Base-by-base conservation (phyloP, 2,329 filamentous ascomycete genomes). In the Penicillium sp. region DNA sequence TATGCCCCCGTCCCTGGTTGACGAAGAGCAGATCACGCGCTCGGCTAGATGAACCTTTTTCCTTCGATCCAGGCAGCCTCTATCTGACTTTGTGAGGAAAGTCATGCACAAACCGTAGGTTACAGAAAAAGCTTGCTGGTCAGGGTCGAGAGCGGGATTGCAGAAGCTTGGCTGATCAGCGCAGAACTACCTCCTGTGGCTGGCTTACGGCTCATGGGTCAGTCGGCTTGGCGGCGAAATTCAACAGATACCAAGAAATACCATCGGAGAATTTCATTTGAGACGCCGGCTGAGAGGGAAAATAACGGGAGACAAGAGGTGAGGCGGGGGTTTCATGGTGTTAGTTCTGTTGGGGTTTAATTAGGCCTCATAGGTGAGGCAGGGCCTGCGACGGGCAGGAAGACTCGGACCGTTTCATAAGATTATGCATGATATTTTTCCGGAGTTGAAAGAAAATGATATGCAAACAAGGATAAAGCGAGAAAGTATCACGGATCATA, bases 101-200 rank as follows among this genome's bases (percentile, higher is more conserved):
- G 34, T 25, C 50, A 54, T 39, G 55, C 55, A 60, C 55, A 48
- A 60, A 66, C 62, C 31, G 60, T 31, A 31, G 31, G 31, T 31
- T 31, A 31, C 31, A 31, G 31, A 10, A 31, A 20, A 15, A n/a
- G 48, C 31, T 34, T 22, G 20, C 42, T 48, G 20, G 43, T 54
- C 58, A 52, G 43, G 54, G 57, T 60, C 57, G 38, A 54, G 65
- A 65, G 56, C 61, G 56, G 50, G 31, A 43, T 22, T 34, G 31
- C 43, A 52, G 60, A 68, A 66, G 66, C 66, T 49, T 67, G 55
- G 60, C 49, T 59, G 63, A 66, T 68, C 63, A 54, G 43, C 59
- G 31, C 12, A 49, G 28, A 55, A 55, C 31, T 45, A 39, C 31
- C 35, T 59, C 48, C 17, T 47, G 38, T 58, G 48, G 50, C 42